Base-by-base conservation (phyloP, 1,284 basidiomycete species). In the Meripilus lineatus region DNA sequence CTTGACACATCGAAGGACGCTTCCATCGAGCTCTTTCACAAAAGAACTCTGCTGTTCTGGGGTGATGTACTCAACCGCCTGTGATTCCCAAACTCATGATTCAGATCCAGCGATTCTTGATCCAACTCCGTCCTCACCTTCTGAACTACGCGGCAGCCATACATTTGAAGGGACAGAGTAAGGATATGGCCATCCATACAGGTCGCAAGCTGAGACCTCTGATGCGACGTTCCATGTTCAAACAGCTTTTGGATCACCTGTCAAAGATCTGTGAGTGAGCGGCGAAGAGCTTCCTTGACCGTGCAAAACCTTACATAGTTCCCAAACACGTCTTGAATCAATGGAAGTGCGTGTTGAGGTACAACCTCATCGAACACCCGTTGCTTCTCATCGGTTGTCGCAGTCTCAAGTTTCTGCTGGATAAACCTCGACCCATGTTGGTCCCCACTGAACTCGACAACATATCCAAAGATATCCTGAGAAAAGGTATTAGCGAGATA, bases 311-410 rank as follows among this genome's bases (percentile, higher is more conserved):
- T 53, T 57, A 89, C 83, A 69, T 97, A 99, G 71, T 99, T 99
- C 47, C 95, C 95, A 62, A 97, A 99, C 33, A 98, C 92, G 59
- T 98, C 93, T 52, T 87, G 87, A 59, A 95, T 90, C 44, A 99
- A 74, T 50, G 84, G 78, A 38, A 91, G 67, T 2, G 85, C 76
- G 57, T 84, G 81, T 35, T 74, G 63, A 10, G 93, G 90, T 34
- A 91, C 74, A 51, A 98, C 88, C 68, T 99, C 96, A 44, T 89
- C 83, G 54, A 95, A 98, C n/a, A 97, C 74, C 26, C 69, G 65
- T 53, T 89, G 80, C 59, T 83, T 86, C 54, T 92, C 90, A 51
- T 92, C 89, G 33, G 75, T 75, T 3, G 77, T 73, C 5, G 89
- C 86, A 3, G 71, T 74, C 65, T 90, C 86, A 20, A 94, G 71